These are phyloP conservation scores for Cylindrotheca fusiformis DNA, from an alignment of 108 stramenopile genomes.

Conservation along the genomic window DNA sequence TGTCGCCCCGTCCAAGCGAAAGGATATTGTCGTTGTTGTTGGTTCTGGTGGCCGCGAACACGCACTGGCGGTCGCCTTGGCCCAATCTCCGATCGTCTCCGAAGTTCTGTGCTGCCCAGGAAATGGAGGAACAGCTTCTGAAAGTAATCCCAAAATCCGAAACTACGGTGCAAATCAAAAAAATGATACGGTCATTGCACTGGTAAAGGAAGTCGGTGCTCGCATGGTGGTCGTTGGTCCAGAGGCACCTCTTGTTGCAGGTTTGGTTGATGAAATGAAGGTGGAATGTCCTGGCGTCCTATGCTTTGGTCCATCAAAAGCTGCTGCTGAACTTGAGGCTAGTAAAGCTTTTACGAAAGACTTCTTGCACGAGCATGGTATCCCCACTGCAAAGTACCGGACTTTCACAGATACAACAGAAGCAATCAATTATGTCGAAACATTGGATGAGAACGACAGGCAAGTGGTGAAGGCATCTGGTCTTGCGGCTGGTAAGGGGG, in stretches of 20 bases:
- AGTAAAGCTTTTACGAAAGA: slow-evolving; percentile 99
- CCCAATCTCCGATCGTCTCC: slow-evolving; percentile 70
- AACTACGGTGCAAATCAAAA: slow-evolving; percentile 62
- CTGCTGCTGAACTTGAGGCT: slow-evolving; percentile 94
- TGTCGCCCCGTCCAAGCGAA: slow-evolving; percentile 18
- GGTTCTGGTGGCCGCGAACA: slow-evolving; percentile 89
- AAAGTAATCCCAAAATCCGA: slow-evolving; percentile 63
- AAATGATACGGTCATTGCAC: slow-evolving; percentile 69
- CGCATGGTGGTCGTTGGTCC: slow-evolving; percentile 96
- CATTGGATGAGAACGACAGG: slow-evolving; percentile 70
- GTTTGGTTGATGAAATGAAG: slow-evolving; percentile 84
- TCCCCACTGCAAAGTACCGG: slow-evolving; percentile 94
- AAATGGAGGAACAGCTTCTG: slow-evolving; percentile 82
- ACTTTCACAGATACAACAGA: slow-evolving; percentile 86
- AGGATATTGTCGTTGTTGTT: slow-evolving; percentile 78
- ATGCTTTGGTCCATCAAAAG: slow-evolving; percentile 92
- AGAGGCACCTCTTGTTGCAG: slow-evolving; percentile 94
- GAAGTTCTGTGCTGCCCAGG: slow-evolving; percentile 79
- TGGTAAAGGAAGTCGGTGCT: slow-evolving; percentile 56
- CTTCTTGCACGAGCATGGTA: slow-evolving; percentile 90
- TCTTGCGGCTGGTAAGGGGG: slow-evolving; percentile 98
- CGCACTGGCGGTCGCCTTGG: slow-evolving; percentile 80
- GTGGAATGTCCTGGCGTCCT: slow-evolving; percentile 77
- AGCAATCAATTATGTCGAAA: slow-evolving; percentile 83
- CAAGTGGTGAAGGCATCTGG: slow-evolving; percentile 99